Base-by-base conservation (phyloP, 1,284 basidiomycete genomes). In the Serendipita sp. region DNA sequence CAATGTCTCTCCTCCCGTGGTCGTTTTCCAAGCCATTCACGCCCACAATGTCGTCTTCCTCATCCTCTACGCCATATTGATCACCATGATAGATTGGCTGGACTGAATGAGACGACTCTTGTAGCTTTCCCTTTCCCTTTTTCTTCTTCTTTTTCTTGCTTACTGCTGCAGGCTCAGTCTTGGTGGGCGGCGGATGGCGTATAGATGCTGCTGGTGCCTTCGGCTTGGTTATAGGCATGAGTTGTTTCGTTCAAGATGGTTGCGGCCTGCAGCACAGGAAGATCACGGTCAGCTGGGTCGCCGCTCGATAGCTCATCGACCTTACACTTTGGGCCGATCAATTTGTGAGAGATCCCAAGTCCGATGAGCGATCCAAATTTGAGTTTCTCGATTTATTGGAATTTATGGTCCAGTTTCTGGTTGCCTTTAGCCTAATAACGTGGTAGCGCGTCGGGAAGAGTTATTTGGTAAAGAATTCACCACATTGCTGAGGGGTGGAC, bases 101-200 rank as follows among this genome's bases (percentile, higher is more conserved):
- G 72, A 65, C 66, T n/a, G 67, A 58, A 1, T 58, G 60, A 29
- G 26, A 63, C 26, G 63, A 67, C 38, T 68, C 68, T 4, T 69
- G 67, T 30, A 68, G 70, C 67, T 71, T 74, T 35, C 71, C 74
- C 67, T 79, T 79, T 2, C 72, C 73, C 65, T 77, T 78, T 66
- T 73, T 75, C 71, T 77, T 79, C 72, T 77, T 79, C 68, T 76
- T 77, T 73, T 74, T 78, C 72, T 74, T 79, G 42, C 43, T 63
- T 61, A 35, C 53, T 30, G 34, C 29, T 10, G 53, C 29, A 35
- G 53, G 53, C 32, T 58, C 53, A 26, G 53, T 58, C 53, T 58
- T 22, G 22, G 32, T 32, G 4, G 53, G 29, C 34, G 53, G 53
- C 32, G 53, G 53, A 26, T 26, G 34, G 53, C 53, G 53, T 26